Base-by-base conservation (phyloP, 1,284 basidiomycete genomes). In the Sanghuangporus sanghuang region DNA sequence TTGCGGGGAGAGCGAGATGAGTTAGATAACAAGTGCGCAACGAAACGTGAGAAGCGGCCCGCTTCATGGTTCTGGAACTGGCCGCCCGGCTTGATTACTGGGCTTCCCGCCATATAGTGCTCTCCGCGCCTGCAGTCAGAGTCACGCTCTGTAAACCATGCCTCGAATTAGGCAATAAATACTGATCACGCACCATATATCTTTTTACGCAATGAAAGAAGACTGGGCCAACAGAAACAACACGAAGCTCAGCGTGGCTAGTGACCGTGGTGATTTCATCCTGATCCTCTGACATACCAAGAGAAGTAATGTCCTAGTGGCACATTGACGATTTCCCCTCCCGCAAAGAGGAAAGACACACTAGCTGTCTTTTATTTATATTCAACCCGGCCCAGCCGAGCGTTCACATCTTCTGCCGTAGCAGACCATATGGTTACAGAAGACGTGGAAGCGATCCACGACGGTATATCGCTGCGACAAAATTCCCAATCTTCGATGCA, bases 1-100 rank as follows among this genome's bases (percentile, higher is more conserved):
- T 78, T 2, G 81, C 78, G 2, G 91, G 80, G 72, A 87, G 92
- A 1, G 90, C n/a, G n/a, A n/a, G n/a, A n/a, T n/a, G n/a, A n/a
- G 90, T 40, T 83, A 79, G 61, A 89, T 81, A 1, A 79, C 83
- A 16, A 86, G 88, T 1, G 81, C 79, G 69, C 89, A 92, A 58
- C 86, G 82, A 62, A 92, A 78, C 0, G 86, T 83, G 11, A 91
- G 76, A 3, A 89, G 78, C 18, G 87, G 82, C 0, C 71, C 73
- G 0, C 72, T 64, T 0, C 83, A 85, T 0, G 73, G 2, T 79
- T 69, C 2, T 82, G 78, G 68, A 90, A 90, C 66, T 84, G 74
- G 42, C 87, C 87, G 39, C 79, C 83, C 11, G 86, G 86, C 6
- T 80, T 78, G n/a, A 81, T 76, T 6, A 82, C 72, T 0, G 82